These are phyloP conservation scores for Penicillium crustosum DNA, from an alignment of 2,329 filamentous ascomycete genomes.

Conservation along the genomic window DNA sequence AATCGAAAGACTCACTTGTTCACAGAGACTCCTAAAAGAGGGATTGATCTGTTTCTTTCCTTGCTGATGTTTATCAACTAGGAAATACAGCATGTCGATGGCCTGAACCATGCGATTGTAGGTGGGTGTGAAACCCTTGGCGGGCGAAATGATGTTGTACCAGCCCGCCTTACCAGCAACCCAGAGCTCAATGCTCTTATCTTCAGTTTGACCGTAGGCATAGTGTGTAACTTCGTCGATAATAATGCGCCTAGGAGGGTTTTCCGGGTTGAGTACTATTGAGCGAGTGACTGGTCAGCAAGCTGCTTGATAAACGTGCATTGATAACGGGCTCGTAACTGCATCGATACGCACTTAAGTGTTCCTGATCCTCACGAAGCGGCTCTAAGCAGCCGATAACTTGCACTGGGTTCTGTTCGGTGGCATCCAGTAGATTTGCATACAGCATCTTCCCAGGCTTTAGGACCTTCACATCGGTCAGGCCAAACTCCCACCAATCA, in stretches of 20 bases:
- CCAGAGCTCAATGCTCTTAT: slow-evolving; percentile 60
- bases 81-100: slow-evolving; percentile 60
- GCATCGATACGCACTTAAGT: slow-evolving; percentile 38
- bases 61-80: slow-evolving; percentile 57
- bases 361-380: slow-evolving; percentile 46
- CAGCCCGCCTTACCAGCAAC: slow-evolving; percentile 62
- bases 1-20: slow-evolving; percentile 35
- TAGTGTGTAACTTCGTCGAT: slow-evolving; percentile 52
- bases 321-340: slow-evolving; percentile 12
- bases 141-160: slow-evolving; percentile 56
- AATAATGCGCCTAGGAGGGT: slow-evolving; percentile 45
- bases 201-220: slow-evolving; percentile 53
- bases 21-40: slow-evolving; percentile 40
- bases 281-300: slow-evolving; percentile 6
- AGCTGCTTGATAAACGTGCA: slow-evolving; percentile 12
- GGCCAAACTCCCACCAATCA: slow-evolving; percentile 60
- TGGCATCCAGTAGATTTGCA: slow-evolving; percentile 57
- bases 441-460: slow-evolving; percentile 50
- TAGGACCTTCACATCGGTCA: slow-evolving; percentile 56
- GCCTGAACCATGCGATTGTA: slow-evolving; percentile 60
- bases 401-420: slow-evolving; percentile 54
- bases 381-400: slow-evolving; percentile 54
- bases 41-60: slow-evolving; percentile 37
- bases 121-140: slow-evolving; percentile 52
- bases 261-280: slow-evolving; percentile 42